These are phyloP conservation scores for Phialophora tarda DNA, from an alignment of 2,329 filamentous ascomycete genomes.

Conservation along the genomic window DNA sequence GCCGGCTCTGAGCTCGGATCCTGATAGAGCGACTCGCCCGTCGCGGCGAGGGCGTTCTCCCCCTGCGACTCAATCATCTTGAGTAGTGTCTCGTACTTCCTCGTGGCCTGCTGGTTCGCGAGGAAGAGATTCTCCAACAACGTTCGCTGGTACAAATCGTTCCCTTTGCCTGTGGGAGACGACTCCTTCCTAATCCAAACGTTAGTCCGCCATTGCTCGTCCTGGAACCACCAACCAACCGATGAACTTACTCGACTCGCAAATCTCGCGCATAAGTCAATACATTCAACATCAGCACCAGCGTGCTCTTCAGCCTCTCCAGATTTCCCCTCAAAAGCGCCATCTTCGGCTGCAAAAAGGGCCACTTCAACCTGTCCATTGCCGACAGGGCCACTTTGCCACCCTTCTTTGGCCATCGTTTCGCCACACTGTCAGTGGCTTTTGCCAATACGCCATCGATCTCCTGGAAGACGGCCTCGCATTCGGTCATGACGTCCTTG, in stretches of 20 bases:
- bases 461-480: slow-evolving; percentile 40
- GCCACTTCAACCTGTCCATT: slow-evolving; percentile 35
- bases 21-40: background rate
- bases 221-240: background rate
- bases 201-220: background rate
- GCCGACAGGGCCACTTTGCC: slow-evolving; percentile 21
- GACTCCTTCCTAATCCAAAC: background rate
- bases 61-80: slow-evolving; percentile 5
- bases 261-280: slow-evolving; percentile 42
- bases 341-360: slow-evolving; percentile 39
- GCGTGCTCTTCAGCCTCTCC: slow-evolving; percentile 44
- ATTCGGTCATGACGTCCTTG: slow-evolving; percentile 38
- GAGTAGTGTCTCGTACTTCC: slow-evolving; percentile 17
- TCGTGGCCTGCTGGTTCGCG: slow-evolving; percentile 23
- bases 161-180: background rate
- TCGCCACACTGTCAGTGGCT: slow-evolving; percentile 18
- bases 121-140: slow-evolving; percentile 21
- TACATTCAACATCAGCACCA: slow-evolving; percentile 43
- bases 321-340: slow-evolving; percentile 42
- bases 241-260: slow-evolving; percentile 16
- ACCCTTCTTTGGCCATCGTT: slow-evolving; percentile 16
- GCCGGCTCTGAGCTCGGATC: background rate
- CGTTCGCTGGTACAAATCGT: slow-evolving; percentile 12
- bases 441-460: slow-evolving; percentile 37
- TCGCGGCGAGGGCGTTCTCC: background rate